Conservation (phyloP, 805 yeast genomes). For the Metschnikowia matae region DNA sequence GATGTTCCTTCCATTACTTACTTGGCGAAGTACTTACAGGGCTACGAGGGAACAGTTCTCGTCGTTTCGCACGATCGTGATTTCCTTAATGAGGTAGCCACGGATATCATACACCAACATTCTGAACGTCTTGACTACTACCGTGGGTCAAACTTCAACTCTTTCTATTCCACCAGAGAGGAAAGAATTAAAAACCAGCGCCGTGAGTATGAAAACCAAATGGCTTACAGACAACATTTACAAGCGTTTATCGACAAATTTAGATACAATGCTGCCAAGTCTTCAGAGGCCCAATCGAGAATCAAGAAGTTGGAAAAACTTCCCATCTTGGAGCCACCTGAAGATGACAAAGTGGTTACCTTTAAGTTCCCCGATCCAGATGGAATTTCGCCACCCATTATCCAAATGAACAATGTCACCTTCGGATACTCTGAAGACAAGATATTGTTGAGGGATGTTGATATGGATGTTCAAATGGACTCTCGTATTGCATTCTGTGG, state of each 20-base stretch:
- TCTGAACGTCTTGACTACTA: slow-evolving; percentile 95
- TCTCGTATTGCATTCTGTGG: slow-evolving; percentile 96
- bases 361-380: slow-evolving; percentile 97
- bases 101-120: slow-evolving; percentile 97
- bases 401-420: slow-evolving; percentile 80
- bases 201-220: slow-evolving; percentile 95
- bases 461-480: slow-evolving; percentile 86
- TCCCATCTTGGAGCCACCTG: slow-evolving; percentile 91
- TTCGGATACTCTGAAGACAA: slow-evolving; percentile 75
- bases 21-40: slow-evolving; percentile 82
- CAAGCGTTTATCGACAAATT: slow-evolving; percentile 94
- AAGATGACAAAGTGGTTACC: slow-evolving; percentile 77
- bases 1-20: slow-evolving; percentile 98
- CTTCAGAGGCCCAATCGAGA: slow-evolving; percentile 96
- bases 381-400: slow-evolving; percentile 84
- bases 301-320: slow-evolving; percentile 93
- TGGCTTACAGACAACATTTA: slow-evolving; percentile 91
- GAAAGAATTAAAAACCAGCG: slow-evolving; percentile 91
- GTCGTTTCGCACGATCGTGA: slow-evolving; percentile 98
- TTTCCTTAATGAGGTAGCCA: slow-evolving; percentile 94
- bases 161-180: slow-evolving; percentile 88
- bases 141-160: slow-evolving; percentile 89
- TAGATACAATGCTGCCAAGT: slow-evolving; percentile 96
- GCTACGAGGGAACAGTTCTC: slow-evolving; percentile 87
- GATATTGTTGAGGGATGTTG: slow-evolving; percentile 69